phyloP scores from a whole-genome alignment of 106 monocot genomes.

The Amphibolis antarctica region DNA sequence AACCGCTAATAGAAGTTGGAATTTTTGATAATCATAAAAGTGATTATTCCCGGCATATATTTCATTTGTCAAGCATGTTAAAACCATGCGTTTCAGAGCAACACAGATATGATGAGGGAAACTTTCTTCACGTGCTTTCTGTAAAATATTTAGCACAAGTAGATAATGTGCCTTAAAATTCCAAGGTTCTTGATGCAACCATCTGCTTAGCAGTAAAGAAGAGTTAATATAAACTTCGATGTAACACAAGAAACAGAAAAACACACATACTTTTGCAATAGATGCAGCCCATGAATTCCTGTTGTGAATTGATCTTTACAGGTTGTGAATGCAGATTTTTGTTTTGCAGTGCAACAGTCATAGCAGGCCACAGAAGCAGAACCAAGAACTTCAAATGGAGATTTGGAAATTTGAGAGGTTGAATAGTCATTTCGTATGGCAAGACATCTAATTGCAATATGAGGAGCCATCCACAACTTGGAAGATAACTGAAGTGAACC shows the following conservation, averaged over 20 bases:
- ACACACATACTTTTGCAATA: constrained; percentile 47
- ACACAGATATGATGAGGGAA: constrained; percentile 44
- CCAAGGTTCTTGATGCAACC: constrained; percentile 94
- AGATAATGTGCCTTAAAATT: constrained; percentile 51
- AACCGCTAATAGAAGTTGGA: constrained; percentile 48
- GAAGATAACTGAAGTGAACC: constrained; percentile 49
- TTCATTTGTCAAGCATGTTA: constrained; percentile 28
- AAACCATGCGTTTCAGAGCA: constrained; percentile 43
- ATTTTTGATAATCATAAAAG: constrained; percentile 32
- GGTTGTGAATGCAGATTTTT: constrained; percentile 58
- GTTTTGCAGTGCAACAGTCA: constrained; percentile 21
- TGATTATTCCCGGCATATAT: constrained; percentile 11
- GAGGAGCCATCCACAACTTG: constrained; percentile 56
- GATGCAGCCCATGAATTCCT: constrained; percentile 13
- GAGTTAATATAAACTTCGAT: neutral
- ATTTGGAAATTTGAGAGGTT: constrained; percentile 19
- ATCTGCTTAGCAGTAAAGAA: constrained; percentile 28
- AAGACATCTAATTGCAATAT: constrained; percentile 46
- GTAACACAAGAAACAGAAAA: neutral
- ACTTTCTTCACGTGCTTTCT: constrained; percentile 73
- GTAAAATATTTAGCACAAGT: constrained; percentile 49
- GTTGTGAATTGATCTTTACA: constrained; percentile 40
- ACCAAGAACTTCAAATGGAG: constrained; percentile 44
- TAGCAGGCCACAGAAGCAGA: constrained; percentile 61
- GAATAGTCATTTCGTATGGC: constrained; percentile 9